Evolutionary conservation across 2,329 filamentous ascomycete species (phyloP).

Genomic region (Aureobasidium lini): DNA sequence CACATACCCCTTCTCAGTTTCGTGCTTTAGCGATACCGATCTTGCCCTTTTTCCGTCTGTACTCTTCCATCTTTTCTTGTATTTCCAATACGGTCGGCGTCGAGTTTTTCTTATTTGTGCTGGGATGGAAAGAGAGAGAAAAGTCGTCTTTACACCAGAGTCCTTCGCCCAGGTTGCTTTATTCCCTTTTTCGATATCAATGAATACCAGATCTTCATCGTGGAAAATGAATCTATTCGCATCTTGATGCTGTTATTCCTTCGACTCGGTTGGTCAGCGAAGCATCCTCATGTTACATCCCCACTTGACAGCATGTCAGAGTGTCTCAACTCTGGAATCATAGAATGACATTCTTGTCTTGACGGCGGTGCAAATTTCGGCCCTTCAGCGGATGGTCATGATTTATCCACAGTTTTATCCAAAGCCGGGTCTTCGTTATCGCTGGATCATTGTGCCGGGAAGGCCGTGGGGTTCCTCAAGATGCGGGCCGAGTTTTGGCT

Average conservation of each 20-base stretch:
- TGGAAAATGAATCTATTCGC: neutral
- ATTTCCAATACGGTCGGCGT: slow-evolving; percentile 7
- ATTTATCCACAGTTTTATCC: slow-evolving; percentile 12
- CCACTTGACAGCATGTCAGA: neutral
- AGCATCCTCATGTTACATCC: neutral
- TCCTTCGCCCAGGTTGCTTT: neutral
- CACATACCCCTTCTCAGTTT: neutral
- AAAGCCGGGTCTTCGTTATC: neutral
- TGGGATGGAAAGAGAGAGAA: slow-evolving; percentile 4
- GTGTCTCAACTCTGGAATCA: neutral
- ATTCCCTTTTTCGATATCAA: slow-evolving; percentile 5
- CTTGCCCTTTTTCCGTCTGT: neutral
- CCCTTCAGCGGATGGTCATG: neutral
- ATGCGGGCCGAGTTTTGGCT: slow-evolving; percentile 10
- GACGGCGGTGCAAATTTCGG: neutral
- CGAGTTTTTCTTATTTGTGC: slow-evolving; percentile 4
- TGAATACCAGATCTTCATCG: slow-evolving; percentile 1
- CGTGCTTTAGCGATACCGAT: slow-evolving; percentile 1
- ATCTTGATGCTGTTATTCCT: neutral
- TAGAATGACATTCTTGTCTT: neutral
- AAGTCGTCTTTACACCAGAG: slow-evolving; percentile 8
- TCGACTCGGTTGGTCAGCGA: too few relatives aligned
- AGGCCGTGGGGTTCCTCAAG: neutral
- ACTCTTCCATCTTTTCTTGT: slow-evolving; percentile 1
- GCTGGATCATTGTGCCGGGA: neutral